Evolutionary conservation across 202 grass and related monocot species (phyloP).

Genomic region (Setaria italica): DNA sequence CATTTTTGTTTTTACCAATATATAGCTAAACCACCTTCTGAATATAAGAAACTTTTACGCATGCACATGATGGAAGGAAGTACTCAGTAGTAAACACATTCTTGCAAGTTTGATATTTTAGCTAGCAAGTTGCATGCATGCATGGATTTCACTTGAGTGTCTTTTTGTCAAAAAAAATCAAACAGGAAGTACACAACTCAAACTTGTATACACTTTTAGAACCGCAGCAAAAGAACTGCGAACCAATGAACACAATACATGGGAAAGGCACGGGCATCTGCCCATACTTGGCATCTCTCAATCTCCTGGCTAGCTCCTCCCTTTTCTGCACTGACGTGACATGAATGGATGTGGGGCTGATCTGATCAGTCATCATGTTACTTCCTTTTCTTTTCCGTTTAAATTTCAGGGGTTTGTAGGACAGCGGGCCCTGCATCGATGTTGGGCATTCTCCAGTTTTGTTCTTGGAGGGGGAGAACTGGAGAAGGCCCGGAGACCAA

Average conservation of each 20-base stretch:
- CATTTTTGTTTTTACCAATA: too few relatives aligned
- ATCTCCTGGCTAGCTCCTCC: neutral
- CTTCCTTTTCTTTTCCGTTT: slow-evolving; percentile 24
- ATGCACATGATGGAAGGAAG: neutral
- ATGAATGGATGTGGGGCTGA: slow-evolving; percentile 60
- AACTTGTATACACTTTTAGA: neutral
- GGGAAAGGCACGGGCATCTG: slow-evolving; percentile 42
- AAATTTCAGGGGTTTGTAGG: slow-evolving; percentile 36
- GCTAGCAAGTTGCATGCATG: too few relatives aligned
- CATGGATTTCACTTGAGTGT: neutral
- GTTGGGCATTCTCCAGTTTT: slow-evolving; percentile 51
- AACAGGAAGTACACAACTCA: neutral
- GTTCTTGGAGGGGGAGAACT: slow-evolving; percentile 46
- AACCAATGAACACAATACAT: slow-evolving; percentile 20
- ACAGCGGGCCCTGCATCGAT: slow-evolving; percentile 53
- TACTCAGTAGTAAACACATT: neutral
- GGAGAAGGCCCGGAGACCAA: slow-evolving; percentile 45
- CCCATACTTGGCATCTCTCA: slow-evolving; percentile 59
- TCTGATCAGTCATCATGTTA: slow-evolving; percentile 33
- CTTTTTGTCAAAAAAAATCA: neutral
- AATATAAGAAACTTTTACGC: neutral
- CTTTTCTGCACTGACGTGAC: slow-evolving; percentile 55
- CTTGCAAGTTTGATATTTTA: neutral
- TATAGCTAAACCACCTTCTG: neutral
- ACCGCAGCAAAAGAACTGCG: slow-evolving; percentile 3